Evolutionary conservation across 257 asterid genomes (phyloP).

Genomic region (Petunia secreta): DNA sequence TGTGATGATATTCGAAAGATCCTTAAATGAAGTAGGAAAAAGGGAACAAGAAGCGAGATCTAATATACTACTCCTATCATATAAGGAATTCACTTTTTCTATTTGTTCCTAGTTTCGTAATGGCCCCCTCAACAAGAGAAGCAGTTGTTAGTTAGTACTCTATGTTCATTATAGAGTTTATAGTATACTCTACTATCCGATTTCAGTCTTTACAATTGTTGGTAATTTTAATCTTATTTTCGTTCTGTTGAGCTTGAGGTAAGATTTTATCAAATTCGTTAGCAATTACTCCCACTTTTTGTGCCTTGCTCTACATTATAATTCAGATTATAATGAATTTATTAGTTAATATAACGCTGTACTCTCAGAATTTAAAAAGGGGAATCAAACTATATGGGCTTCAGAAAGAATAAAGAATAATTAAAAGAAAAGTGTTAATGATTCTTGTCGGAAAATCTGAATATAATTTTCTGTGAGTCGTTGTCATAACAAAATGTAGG

Average conservation of each 20-base stretch:
- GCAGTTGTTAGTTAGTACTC: too few species aligned
- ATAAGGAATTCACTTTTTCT: too few species aligned
- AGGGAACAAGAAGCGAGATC: too few species aligned
- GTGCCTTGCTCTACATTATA: not conserved
- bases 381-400: not conserved
- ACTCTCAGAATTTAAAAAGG: not conserved
- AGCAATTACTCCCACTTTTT: not conserved
- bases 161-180: too few species aligned
- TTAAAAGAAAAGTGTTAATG: conserved; percentile 12
- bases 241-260: not conserved
- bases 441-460: conserved; percentile 39
- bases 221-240: not conserved
- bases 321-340: conserved; percentile 4
- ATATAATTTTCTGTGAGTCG: conserved; percentile 20
- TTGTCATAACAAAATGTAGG: conserved; percentile 38
- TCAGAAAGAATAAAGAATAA: conserved; percentile 10
- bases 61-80: too few species aligned
- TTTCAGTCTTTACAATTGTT: not conserved
- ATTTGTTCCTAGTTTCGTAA: too few species aligned
- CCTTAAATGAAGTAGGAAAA: too few species aligned
- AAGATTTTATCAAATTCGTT: not conserved
- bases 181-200: not conserved
- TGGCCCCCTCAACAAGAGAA: too few species aligned
- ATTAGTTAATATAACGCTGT: not conserved
- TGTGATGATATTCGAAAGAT: too few species aligned